Percentiles rank a stretch among this genome's conserved stretches.
These are phyloP conservation scores for Sphenostylis stenocarpa DNA, from an alignment of 306 rosid species.

Conservation along the genomic window DNA sequence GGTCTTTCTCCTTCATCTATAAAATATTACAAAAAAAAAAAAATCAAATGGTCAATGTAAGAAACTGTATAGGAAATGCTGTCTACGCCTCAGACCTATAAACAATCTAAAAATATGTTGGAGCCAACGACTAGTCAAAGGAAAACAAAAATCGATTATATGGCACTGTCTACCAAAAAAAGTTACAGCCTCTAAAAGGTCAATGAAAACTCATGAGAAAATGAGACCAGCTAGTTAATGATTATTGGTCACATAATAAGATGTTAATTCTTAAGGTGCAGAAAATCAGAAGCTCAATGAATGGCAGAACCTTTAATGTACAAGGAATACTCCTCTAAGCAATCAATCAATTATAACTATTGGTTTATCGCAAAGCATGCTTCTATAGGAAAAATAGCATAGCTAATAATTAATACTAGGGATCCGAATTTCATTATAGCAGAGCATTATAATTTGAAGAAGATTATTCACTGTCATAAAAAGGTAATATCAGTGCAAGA, in stretches of 20 bases:
- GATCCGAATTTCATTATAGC: not conserved
- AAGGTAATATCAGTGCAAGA: not conserved
- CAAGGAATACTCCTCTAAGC: not conserved
- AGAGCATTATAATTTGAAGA: not conserved
- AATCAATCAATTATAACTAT: not conserved
- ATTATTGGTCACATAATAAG: not conserved
- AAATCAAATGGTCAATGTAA: slow-evolving; percentile 36
- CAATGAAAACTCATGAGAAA: not conserved
- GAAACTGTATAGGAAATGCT: slow-evolving; percentile 24
- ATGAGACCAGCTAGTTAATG: not conserved
- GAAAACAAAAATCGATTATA: not conserved
- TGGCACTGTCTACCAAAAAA: not conserved
- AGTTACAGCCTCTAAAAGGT: not conserved
- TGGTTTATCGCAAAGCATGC: slow-evolving; percentile 2
- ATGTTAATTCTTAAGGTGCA: not conserved
- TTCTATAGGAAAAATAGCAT: not conserved
- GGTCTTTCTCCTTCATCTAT: slow-evolving; percentile 43
- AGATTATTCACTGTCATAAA: not conserved
- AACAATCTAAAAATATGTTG: slow-evolving; percentile 2
- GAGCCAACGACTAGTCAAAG: slow-evolving; percentile 12
- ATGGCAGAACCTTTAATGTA: not conserved
- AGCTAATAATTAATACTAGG: not conserved
- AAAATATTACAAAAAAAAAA: not conserved
- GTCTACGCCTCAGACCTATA: slow-evolving; percentile 27
- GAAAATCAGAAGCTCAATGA: not conserved